Evolutionary conservation across 2,329 filamentous ascomycete species (phyloP), one percentile per base, ranked within the genome.

Genomic region (Phialophora chinensis): DNA sequence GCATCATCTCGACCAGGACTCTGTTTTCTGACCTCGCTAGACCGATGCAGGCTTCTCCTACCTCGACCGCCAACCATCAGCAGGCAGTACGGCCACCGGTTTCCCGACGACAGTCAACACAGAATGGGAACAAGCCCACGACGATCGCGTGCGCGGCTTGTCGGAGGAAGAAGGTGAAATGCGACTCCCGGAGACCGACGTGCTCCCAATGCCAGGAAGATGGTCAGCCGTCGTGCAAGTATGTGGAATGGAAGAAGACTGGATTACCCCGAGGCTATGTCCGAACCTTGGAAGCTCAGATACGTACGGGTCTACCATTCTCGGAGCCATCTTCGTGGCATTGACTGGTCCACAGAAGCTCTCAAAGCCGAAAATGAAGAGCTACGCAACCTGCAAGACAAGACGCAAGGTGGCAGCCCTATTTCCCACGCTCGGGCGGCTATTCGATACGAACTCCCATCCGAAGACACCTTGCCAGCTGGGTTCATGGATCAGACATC

Each of bases 141-240:
- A 57, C 54, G 12, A 57, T 57, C n/a, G 54, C 54, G 0, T 57
- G 54, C 17, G 54, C 54, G 7, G 54, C 31, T 7, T 44, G 54
- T 42, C 54, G 54, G 11, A 57, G 31, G 54, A 57, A 57, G 54
- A 57, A 57, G 20, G 33, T 57, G 3, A 57, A 57, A 57, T 57
- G 54, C 4, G 54, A 57, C 54, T 57, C 54, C 29, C 29, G 54
- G 54, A 57, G 54, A 57, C 54, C 54, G n/a, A 11, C 54, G 33
- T 57, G 54, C 33, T 57, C 54, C 4, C 54, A 57, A 27, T 57
- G 54, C 54, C n/a, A 33, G 33, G 54, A 57, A 42, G 54, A 57
- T 20, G 54, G 54, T 33, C 54, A 42, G 31, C 6, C 54, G 54
- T 25, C 12, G 10, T 57, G 54, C 33, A 27, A 25, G 33, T 57